These are phyloP conservation scores for Boletus patriciae DNA, from an alignment of 768 basidiomycete species.

Conservation along the genomic window DNA sequence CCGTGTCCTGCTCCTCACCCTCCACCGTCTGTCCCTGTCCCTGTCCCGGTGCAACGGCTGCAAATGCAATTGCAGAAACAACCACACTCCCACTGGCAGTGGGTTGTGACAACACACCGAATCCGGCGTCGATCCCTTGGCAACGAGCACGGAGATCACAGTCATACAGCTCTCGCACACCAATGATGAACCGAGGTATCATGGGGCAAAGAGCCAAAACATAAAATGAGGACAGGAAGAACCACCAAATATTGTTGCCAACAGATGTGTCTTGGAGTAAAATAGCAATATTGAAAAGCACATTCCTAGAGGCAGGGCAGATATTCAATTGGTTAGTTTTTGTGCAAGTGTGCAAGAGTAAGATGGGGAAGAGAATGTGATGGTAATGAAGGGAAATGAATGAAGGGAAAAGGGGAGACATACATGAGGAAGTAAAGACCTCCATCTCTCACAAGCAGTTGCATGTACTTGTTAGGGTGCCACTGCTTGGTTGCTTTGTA, in stretches of 20 bases:
- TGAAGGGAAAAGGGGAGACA: not conserved
- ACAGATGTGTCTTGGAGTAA: too few relatives aligned
- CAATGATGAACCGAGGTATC: constrained; percentile 5
- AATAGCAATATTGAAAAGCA: not conserved
- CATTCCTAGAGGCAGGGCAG: not conserved
- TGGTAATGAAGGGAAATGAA: too few relatives aligned
- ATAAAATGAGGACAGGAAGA: not conserved
- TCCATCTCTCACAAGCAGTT: not conserved
- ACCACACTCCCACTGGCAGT: too few relatives aligned
- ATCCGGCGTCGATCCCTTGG: constrained; percentile 4
- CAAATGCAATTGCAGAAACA: not conserved
- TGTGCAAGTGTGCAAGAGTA: not conserved
- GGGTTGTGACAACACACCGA: not conserved
- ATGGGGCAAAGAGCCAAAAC: not conserved
- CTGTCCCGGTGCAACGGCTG: too few relatives aligned
- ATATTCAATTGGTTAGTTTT: not conserved
- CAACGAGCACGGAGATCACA: not conserved
- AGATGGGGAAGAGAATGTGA: not conserved
- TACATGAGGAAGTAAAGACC: constrained; percentile 5
- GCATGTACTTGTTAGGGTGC: constrained; percentile 7
- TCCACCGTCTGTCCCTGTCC: not conserved
- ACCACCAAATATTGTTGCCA: not conserved
- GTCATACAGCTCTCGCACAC: not conserved
- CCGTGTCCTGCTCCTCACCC: not conserved
- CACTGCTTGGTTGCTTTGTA: constrained; percentile 6